Evolutionary conservation across 179 eudicot genomes (phyloP).

Genomic region (Monotropa hypopitys): DNA sequence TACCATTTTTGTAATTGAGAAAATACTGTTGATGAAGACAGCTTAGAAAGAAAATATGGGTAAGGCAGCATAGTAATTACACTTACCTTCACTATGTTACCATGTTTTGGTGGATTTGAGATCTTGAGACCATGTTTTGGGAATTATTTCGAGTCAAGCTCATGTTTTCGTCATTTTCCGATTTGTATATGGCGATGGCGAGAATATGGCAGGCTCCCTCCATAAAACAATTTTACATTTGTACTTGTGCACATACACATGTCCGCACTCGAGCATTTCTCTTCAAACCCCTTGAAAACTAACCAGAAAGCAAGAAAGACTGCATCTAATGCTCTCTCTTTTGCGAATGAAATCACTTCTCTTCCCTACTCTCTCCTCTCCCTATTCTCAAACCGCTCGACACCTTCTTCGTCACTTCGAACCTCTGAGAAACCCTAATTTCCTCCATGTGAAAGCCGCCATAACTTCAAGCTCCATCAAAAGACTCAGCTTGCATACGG

Average conservation of each 20-base stretch:
- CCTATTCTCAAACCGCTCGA: not conserved
- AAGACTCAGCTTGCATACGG: conserved; percentile 10
- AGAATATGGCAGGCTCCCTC: too few species aligned
- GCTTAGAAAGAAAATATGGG: too few species aligned
- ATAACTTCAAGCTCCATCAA: conserved; percentile 8
- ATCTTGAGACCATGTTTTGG: too few species aligned
- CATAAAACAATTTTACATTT: too few species aligned
- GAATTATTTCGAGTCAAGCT: too few species aligned
- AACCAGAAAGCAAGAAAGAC: not conserved
- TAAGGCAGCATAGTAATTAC: too few species aligned
- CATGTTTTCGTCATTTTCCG: too few species aligned
- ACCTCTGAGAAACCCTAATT: conserved; percentile 17
- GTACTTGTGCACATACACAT: not conserved
- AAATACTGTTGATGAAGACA: too few species aligned
- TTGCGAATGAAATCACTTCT: conserved; percentile 35
- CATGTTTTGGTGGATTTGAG: too few species aligned
- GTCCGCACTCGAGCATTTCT: not conserved
- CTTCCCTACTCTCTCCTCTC: conserved; percentile 20
- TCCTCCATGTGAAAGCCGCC: conserved; percentile 6
- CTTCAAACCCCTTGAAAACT: not conserved
- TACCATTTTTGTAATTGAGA: too few species aligned
- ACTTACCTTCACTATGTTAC: too few species aligned
- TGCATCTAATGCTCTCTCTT: conserved; percentile 14
- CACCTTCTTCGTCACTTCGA: not conserved
- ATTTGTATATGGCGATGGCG: too few species aligned